These are phyloP conservation scores for Aspergillus puulaauensis DNA, from an alignment of 2,329 filamentous ascomycete species.

Conservation along the genomic window DNA sequence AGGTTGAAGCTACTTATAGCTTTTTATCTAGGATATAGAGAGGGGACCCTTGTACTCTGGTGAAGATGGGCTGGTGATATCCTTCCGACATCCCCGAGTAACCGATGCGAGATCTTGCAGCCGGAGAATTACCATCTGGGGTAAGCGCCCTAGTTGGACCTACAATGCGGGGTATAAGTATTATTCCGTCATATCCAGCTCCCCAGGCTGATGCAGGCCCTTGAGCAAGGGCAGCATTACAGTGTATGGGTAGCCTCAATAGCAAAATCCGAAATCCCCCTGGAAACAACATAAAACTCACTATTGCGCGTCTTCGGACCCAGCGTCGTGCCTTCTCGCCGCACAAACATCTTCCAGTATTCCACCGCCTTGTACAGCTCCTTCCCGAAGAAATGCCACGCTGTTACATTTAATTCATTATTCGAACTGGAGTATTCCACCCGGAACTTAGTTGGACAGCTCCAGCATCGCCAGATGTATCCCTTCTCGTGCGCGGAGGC, in stretches of 20 bases:
- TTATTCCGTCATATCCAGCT: too few species aligned
- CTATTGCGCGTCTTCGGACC: conserved; percentile 3
- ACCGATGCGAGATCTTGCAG: too few species aligned
- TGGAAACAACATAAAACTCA: neutral
- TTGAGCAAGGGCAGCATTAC: too few species aligned
- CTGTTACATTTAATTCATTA: neutral
- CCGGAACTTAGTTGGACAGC: conserved; percentile 2
- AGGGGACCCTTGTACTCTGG: too few species aligned
- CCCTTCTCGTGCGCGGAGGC: neutral
- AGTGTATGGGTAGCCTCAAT: neutral
- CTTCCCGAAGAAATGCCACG: conserved; percentile 8
- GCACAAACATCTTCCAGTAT: conserved; percentile 8
- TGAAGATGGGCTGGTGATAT: too few species aligned
- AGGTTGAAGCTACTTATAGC: too few species aligned
- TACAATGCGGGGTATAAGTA: too few species aligned
- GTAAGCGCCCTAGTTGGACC: too few species aligned
- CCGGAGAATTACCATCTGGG: too few species aligned
- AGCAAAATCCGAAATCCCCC: neutral
- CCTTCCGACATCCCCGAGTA: too few species aligned
- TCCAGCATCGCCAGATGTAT: neutral
- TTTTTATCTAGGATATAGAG: too few species aligned
- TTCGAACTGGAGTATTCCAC: neutral
- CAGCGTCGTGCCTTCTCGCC: neutral
- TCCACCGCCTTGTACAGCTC: conserved; percentile 1
- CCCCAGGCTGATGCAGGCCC: too few species aligned